Evolutionary conservation across 176 grass and related monocot genomes (phyloP), one percentile per base, ranked within the genome.

Genomic region (Canna indica): DNA sequence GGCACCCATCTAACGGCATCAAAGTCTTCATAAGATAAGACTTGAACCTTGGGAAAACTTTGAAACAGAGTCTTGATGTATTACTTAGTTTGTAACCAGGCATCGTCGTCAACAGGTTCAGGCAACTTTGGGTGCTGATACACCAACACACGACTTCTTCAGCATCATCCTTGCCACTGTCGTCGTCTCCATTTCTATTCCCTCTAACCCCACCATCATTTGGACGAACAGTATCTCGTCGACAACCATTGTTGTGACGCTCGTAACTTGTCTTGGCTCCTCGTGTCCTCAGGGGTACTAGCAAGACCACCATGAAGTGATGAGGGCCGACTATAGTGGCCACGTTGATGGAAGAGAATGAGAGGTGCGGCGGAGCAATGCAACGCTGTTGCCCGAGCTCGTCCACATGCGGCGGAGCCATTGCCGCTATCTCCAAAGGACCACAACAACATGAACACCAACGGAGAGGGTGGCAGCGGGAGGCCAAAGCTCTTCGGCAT

Each of bases 91-190:
- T n/a, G n/a, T n/a, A n/a, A n/a, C n/a, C n/a, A n/a, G n/a, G n/a
- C n/a, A n/a, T n/a, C n/a, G n/a, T n/a, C n/a, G n/a, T n/a, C n/a
- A n/a, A n/a, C n/a, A n/a, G n/a, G n/a, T n/a, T n/a, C n/a, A n/a
- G n/a, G n/a, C n/a, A n/a, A n/a, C n/a, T n/a, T n/a, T n/a, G n/a
- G n/a, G n/a, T n/a, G n/a, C n/a, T n/a, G 79, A 96, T 96, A 84
- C 93, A 96, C 74, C 81, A 88, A 24, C 86, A 88, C 45, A 96
- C 91, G 83, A 22, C 63, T 17, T 7, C 35, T 12, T 36, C 33
- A 7, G 78, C 81, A 20, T 84, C 92, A 0, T 85, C 85, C 0
- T 74, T 84, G n/a, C 68, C 92, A 1, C 85, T 87, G 27, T 2
- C 45, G 5, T 17, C 68, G 14, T 50, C 68, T 46, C 45, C 68